Evolutionary conservation across 2,329 filamentous ascomycete genomes (phyloP), one percentile per base, ranked within the genome.

Genomic region (Dendryphion nanum): DNA sequence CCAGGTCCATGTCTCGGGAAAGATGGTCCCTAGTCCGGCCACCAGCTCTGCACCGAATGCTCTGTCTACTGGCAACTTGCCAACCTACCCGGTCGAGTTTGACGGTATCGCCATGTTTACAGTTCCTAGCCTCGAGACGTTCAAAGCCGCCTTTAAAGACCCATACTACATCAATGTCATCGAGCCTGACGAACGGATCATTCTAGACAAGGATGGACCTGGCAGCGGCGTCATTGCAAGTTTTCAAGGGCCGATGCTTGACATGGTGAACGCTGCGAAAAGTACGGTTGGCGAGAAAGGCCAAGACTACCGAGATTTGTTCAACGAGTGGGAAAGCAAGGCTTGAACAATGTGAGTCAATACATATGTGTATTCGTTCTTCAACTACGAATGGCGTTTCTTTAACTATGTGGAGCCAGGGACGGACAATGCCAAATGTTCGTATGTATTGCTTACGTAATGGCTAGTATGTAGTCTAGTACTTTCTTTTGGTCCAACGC

Each of bases 41-140:
- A 32, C 38, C 26, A 23, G 19, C 6, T 49, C 54, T 5, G 44
- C 44, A 1, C 46, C 61, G 18, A 61, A 61, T 34, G 45, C 48
- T 17, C 8, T 35, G 8, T 39, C 31, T 39, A 40, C 35, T 16
- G 24, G 19, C 29, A 24, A 37, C 12, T 34, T 44, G 5, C 41
- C 38, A 2, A 45, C 33, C 31, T 38, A 40, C 14, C 41, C 58
- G 6, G 45, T 45, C 12, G 47, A 51, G 5, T 64, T 56, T 38
- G 59, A 63, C 30, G 61, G 59, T 12, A 57, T 59, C 13, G 59
- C 59, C 10, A 40, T 62, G 14, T 59, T 66, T 32, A 52, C 61
- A 33, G 44, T 61, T 5, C 51, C 45, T 5, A 51, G 44, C 21
- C 46, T 62, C 12, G 47, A 57, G 26, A 34, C 47, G 17, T 59